A percentile compares a stretch with the other conserved stretches of the same genome.
These are phyloP conservation scores for Dionaea muscipula DNA, from an alignment of 179 eudicot genomes.

Conservation along the genomic window DNA sequence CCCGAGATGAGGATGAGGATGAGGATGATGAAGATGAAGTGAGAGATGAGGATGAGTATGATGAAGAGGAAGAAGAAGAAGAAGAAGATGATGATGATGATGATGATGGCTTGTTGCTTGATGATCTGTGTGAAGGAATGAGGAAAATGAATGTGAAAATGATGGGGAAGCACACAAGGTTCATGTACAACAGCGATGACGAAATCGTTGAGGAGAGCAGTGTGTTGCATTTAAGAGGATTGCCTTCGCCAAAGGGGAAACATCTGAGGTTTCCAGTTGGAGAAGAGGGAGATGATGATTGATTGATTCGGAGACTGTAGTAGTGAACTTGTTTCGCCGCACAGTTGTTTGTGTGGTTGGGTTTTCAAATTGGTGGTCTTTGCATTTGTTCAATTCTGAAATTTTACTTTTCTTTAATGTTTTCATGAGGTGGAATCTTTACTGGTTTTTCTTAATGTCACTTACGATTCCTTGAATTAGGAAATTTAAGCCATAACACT, in stretches of 20 bases:
- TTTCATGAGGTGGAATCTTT: no score
- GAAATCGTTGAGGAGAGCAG: slow-evolving; percentile 38
- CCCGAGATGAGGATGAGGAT: slow-evolving; percentile 34
- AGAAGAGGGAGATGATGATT: slow-evolving; percentile 15
- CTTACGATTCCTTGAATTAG: no score
- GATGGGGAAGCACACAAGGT: slow-evolving; percentile 49
- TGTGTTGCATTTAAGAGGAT: slow-evolving; percentile 38
- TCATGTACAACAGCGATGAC: slow-evolving; percentile 63
- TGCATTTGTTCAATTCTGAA: no score
- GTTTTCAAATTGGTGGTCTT: no score
- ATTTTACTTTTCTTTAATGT: no score
- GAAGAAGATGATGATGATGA: slow-evolving; percentile 13
- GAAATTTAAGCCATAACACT: no score
- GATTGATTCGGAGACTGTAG: no score
- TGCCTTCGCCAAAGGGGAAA: slow-evolving; percentile 62
- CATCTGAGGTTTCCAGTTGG: slow-evolving; percentile 50
- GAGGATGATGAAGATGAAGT: slow-evolving; percentile 17
- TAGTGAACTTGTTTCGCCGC: no score
- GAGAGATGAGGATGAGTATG: slow-evolving; percentile 9
- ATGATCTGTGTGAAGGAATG: slow-evolving; percentile 60
- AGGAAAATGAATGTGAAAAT: slow-evolving; percentile 39
- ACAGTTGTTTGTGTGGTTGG: no score
- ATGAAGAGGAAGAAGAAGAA: slow-evolving; percentile 6
- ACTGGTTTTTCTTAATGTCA: no score
- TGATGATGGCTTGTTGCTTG: slow-evolving; percentile 19